Base-by-base conservation (phyloP, 2,329 filamentous ascomycete species). In the Monosporascus sp. region DNA sequence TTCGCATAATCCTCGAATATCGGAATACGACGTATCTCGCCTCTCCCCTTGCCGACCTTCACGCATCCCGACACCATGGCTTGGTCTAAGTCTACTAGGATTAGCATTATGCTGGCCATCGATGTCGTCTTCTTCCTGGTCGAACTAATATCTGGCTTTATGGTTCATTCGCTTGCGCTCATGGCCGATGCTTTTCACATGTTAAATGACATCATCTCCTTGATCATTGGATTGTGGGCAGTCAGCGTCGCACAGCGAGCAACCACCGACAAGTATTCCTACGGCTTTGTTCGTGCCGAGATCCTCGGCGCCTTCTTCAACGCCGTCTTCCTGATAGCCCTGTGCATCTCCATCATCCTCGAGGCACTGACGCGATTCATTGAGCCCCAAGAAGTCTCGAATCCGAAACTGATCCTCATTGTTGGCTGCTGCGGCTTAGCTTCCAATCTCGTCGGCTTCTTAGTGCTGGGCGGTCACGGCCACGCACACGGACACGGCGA, bases 111-210 rank as follows among this genome's bases (percentile, higher is more conserved):
- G 80, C 84, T 99, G 69, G 87, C 77, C 58, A 96, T 99, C 67
- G 93, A 97, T 73, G 80, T 85, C 50, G 79, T 82, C 41, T 99
- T 99, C 76, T 97, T 99, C 74, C 72, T 96, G 47, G 76, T 97
- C 54, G 94, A 99, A 73, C 75, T 99, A 56, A 84, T 88, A 53
- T 84, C 88, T 56, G 93, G 94, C 56, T 90, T 96, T 76, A 76
- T 87, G 58, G 90, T 96, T 55, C 87, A 92, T 67, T 97, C 94
- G 18, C 82, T 99, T 62, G 94, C 94, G 38, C 81, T 99, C 54
- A 91, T 95, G 67, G 94, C 94, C 51, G 94, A 99, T 75, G 91
- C 94, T 55, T 99, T 99, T 72, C 94, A 99, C 74, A 99, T 99
- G 94, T 79, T 99, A 56, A 99, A 99, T 76, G 94, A 99, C 82